Base-by-base conservation (phyloP, 2,329 filamentous ascomycete species). In the Orbilia brochopaga region DNA sequence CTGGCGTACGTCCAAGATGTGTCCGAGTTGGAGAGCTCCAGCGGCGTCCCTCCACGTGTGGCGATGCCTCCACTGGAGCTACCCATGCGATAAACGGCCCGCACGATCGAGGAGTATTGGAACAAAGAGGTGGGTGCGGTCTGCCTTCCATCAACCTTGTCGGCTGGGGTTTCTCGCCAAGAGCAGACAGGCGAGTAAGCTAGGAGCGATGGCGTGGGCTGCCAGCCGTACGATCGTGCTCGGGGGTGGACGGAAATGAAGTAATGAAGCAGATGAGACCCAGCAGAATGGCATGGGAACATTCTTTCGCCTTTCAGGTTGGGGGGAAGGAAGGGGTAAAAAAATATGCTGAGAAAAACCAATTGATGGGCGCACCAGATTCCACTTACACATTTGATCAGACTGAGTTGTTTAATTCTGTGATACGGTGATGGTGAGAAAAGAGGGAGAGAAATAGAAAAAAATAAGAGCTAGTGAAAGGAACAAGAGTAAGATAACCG, bases 341-440 rank as follows among this genome's bases (percentile, higher is more conserved):
- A 42, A 56, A 70, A 52, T 8, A 10, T 21, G 27, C 19, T 19
- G 37, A 3, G 2, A 8, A 35, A 17, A 15, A 8, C 8, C 8
- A 27, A 46, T 53, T 17, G 21, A 21, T 46, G 21, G 48, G 54
- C 37, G 44, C 21, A 50, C 42, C 19, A 30, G 30, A 58, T 54
- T 57, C 59, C 1, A 72, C 67, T 72, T 72, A 72, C 67, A 57
- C 67, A 72, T 72, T 72, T 60, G 58, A 51, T 35, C 52, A 30
- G 60, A 65, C 32, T 56, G 44, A 48, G 11, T 48, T 48, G 2
- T 2, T 51, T 44, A 56, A 61, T 63, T 52, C 27, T 32, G 58
- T 24, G 50, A 58, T 60, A 65, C 42, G 55, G 60, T 64, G 57
- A 61, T 46, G 54, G 27, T 19, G 21, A 53, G 37, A 40, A n/a